Percentiles rank a stretch among this genome's conserved stretches.
Evolutionary conservation across 768 basidiomycete genomes (phyloP).

Genomic region (Psilocybe sp.): DNA sequence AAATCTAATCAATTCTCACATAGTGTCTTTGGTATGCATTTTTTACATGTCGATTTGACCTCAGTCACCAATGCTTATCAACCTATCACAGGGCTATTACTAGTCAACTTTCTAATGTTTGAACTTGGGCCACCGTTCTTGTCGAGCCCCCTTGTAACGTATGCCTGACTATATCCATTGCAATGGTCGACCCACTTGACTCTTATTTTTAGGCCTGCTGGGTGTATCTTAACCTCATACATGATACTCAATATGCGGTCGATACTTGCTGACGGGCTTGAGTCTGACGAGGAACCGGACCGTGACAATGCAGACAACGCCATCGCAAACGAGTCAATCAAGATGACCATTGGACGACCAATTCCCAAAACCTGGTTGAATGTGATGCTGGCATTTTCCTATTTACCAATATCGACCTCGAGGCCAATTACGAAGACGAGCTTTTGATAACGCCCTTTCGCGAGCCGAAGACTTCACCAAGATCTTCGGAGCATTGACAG

Average conservation of each 20-base stretch:
- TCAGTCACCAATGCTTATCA: not conserved
- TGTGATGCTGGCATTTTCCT: too few species aligned
- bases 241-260: conserved; percentile 23
- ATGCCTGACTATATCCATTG: not conserved
- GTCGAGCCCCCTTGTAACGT: conserved; percentile 27
- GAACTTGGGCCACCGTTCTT: conserved; percentile 23
- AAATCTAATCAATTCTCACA: not conserved
- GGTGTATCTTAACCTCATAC: conserved; percentile 25
- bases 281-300: not conserved
- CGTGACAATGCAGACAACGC: too few species aligned
- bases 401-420: too few species aligned
- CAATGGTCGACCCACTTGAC: not conserved
- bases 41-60: not conserved
- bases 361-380: too few species aligned
- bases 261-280: conserved; percentile 2
- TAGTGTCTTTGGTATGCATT: conserved; percentile 12
- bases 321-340: too few species aligned
- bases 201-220: conserved; percentile 18
- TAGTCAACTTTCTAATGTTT: conserved; percentile 23
- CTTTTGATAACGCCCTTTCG: too few species aligned
- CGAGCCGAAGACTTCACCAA: too few species aligned
- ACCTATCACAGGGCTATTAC: conserved; percentile 15
- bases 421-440: too few species aligned
- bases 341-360: too few species aligned
- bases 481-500: too few species aligned